Percentiles rank a stretch among this genome's conserved stretches.
Evolutionary conservation across 2,329 filamentous ascomycete species (phyloP).

Genomic region (Microdochium bolleyi): DNA sequence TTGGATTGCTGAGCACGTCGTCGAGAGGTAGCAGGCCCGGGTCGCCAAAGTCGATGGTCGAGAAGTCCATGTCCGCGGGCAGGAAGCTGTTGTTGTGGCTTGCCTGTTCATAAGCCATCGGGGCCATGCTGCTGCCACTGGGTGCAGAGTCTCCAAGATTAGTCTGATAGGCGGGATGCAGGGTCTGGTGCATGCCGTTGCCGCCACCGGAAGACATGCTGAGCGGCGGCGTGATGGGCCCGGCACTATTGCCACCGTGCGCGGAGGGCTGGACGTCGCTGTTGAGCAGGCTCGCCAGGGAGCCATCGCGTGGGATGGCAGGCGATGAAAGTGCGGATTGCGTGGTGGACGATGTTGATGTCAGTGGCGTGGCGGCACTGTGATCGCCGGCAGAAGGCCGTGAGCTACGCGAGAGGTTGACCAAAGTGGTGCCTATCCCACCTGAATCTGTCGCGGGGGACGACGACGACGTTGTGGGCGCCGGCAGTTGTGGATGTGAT

Average conservation of each 20-base stretch:
- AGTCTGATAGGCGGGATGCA: not conserved
- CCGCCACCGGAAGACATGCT: slow-evolving; percentile 3
- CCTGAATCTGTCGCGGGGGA: not conserved
- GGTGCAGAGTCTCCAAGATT: not conserved
- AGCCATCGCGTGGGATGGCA: slow-evolving; percentile 12
- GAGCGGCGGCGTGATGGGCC: not conserved
- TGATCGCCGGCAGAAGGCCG: slow-evolving; percentile 7
- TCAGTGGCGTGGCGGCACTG: slow-evolving; percentile 14
- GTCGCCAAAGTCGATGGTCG: slow-evolving; percentile 20
- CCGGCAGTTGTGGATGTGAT: slow-evolving; percentile 2
- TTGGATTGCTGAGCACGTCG: slow-evolving; percentile 22
- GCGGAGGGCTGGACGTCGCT: slow-evolving; percentile 15
- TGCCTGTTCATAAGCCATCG: not conserved
- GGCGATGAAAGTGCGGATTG: not conserved
- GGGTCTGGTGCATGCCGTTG: not conserved
- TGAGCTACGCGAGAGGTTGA: not conserved
- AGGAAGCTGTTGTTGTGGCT: not conserved
- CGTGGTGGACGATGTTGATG: not conserved
- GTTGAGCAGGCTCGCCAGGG: slow-evolving; percentile 21
- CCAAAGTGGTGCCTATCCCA: not conserved
- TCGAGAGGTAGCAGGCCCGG: slow-evolving; percentile 22
- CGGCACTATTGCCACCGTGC: not conserved
- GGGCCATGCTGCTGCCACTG: not conserved
- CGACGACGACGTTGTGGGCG: not conserved
- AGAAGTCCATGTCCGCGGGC: slow-evolving; percentile 12